phyloP scores from a whole-genome alignment of 106 monocot species.

The Platanthera guangdongensis region DNA sequence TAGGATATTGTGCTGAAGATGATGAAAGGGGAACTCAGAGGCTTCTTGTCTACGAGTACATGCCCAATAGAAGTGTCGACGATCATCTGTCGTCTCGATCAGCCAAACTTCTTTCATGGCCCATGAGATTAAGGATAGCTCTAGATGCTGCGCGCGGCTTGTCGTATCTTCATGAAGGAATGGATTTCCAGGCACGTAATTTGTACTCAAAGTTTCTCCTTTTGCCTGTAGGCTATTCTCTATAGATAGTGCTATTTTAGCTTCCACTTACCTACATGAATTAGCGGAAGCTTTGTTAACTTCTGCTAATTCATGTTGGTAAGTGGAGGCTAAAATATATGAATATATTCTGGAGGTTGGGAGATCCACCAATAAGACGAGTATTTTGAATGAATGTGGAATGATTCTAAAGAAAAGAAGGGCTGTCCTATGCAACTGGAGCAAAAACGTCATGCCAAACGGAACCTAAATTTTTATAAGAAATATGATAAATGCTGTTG shows the following conservation, averaged over 20 bases:
- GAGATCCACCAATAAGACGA: neutral
- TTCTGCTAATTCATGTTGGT: too few relatives aligned
- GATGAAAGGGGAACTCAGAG: conserved; percentile 29
- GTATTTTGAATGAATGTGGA: neutral
- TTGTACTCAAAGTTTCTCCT: neutral
- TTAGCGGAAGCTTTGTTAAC: neutral
- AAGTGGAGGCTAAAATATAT: too few relatives aligned
- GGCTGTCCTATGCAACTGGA: neutral
- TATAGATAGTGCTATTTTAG: neutral
- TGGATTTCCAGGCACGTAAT: conserved; percentile 19
- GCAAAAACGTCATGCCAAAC: too few relatives aligned
- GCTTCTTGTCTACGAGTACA: conserved; percentile 29
- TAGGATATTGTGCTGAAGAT: conserved; percentile 32
- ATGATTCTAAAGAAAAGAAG: neutral
- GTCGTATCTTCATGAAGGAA: conserved; percentile 22
- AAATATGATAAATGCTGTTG: neutral
- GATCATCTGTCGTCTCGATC: conserved; percentile 19
- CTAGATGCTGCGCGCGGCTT: conserved; percentile 32
- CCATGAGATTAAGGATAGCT: conserved; percentile 26
- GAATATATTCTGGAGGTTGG: too few relatives aligned
- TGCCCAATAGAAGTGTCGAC: conserved; percentile 30
- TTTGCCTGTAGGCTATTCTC: neutral
- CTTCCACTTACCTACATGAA: neutral
- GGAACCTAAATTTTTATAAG: neutral
- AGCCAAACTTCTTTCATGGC: conserved; percentile 18